A percentile compares a stretch with the other conserved stretches of the same genome.
Evolutionary conservation across 192 early-diverging fungal genomes (phyloP).

Genomic region (Podila verticillata): DNA sequence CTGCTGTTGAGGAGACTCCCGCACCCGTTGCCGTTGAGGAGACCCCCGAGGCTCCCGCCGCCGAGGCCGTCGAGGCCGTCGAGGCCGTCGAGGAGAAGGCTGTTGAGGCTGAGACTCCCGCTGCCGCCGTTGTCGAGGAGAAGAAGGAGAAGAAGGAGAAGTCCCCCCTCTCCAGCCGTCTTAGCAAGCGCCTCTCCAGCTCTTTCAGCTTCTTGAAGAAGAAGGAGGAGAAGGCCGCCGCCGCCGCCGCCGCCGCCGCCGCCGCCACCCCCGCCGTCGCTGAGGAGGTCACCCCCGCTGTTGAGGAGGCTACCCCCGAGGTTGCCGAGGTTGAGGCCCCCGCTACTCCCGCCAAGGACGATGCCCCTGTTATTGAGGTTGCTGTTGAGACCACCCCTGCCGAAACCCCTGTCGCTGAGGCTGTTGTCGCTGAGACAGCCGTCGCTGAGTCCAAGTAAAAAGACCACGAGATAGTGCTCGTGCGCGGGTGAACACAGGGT

Average conservation of each 20-base stretch:
- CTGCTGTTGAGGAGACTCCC: background rate
- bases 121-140: slow-evolving; percentile 5
- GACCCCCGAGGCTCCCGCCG: background rate
- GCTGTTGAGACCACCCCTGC: slow-evolving; percentile 25
- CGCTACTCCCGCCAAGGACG: slow-evolving; percentile 4
- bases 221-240: background rate
- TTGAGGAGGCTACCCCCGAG: background rate
- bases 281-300: background rate
- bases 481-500: background rate
- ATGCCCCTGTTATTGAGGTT: slow-evolving; percentile 13
- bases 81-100: too few species aligned
- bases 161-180: too few species aligned
- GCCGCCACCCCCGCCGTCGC: background rate
- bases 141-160: background rate
- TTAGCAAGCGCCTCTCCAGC: too few species aligned
- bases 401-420: slow-evolving; percentile 15
- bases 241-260: background rate
- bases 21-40: background rate
- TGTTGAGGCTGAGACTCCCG: background rate
- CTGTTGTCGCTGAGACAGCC: slow-evolving; percentile 20
- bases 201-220: background rate
- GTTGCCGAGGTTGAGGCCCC: slow-evolving; percentile 7
- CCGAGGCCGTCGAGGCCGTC: background rate
- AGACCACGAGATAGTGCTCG: background rate
- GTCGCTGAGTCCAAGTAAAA: slow-evolving; percentile 10